phyloP scores from a whole-genome alignment of 768 basidiomycete genomes.

The Asterophora lycoperdoides region DNA sequence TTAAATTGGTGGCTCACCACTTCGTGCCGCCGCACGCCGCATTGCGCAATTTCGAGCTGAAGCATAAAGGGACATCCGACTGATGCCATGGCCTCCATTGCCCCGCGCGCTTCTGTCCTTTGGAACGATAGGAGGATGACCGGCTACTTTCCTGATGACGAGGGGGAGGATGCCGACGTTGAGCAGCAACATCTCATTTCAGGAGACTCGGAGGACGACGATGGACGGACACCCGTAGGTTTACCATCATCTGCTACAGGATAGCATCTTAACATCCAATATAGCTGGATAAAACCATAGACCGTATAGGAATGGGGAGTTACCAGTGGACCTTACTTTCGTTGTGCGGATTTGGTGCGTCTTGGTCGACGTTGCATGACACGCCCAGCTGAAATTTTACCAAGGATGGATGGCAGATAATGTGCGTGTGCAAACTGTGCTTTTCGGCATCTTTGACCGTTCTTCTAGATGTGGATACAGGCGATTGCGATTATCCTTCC shows the following conservation, averaged over 20 bases:
- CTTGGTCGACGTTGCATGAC: background rate
- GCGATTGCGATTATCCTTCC: constrained; percentile 91
- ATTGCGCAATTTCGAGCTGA: constrained; percentile 2
- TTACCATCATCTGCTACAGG: background rate
- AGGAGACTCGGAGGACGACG: constrained; percentile 26
- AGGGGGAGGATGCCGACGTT: constrained; percentile 28
- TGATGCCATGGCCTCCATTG: constrained; percentile 38
- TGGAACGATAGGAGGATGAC: constrained; percentile 39
- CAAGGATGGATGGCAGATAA: constrained; percentile 94
- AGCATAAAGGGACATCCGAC: constrained; percentile 17
- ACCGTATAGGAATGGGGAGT: constrained; percentile 87
- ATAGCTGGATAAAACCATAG: constrained; percentile 78
- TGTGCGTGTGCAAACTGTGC: constrained; percentile 38
- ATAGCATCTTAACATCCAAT: constrained; percentile 1
- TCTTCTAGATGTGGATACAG: constrained; percentile 86
- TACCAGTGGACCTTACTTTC: constrained; percentile 83
- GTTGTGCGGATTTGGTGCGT: constrained; percentile 85
- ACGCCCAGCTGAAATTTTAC: constrained; percentile 1
- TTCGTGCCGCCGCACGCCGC: too few species aligned
- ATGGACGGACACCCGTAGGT: constrained; percentile 47
- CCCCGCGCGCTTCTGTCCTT: constrained; percentile 45
- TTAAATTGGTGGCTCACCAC: too few species aligned
- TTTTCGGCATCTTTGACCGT: constrained; percentile 22
- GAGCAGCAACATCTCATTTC: constrained; percentile 30
- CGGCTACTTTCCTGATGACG: constrained; percentile 38